Base-by-base conservation (phyloP, 805 yeast genomes). In the Cyberlindnera veronae region DNA sequence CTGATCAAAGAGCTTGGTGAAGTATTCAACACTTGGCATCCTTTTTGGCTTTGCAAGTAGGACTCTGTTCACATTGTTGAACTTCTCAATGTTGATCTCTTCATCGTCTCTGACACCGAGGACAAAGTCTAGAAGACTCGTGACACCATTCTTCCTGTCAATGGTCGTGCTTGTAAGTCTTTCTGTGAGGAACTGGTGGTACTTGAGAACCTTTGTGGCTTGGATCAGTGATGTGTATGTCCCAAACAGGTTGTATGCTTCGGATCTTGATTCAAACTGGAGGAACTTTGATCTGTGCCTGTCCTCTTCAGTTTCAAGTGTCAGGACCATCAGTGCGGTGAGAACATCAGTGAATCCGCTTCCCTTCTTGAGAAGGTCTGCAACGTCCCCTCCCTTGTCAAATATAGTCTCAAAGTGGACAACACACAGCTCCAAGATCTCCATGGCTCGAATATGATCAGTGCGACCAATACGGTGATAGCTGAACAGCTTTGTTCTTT, bases 81-180 rank as follows among this genome's bases (percentile, higher is more conserved):
- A 68, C 48, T 79, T 83, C 23, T 76, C 78, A n/a, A 79, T 61
- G 46, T 79, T 80, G 12, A 88, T 61, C 11, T 77, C 79, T 41
- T 83, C 91, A 39, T 72, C 69, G 30, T 87, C 95, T 41, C 96
- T 67, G 19, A 85, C 66, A 0, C 95, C 95, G 12, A 84, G 66
- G 1, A 85, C 69, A 46, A 85, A 78, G 59, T 91, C 97, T 21
- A 89, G 69, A 36, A 91, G 61, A 2, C 89, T 71, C 21, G 75
- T 62, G 2, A 93, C 77, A 0, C 98, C 97, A 53, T 83, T 81
- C 1, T 72, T 60, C 18, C 95, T 71, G 31, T 69, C 60, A 16
- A 76, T 57, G 1, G 84, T 83, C 20, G 87, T 60, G 3, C 58
- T 45, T 1, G 82, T 73, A 4, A 91, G 65, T 34, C 71, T 66